phyloP scores from a whole-genome alignment of 1,284 basidiomycete species.

The Apiotrichum gamsii region DNA sequence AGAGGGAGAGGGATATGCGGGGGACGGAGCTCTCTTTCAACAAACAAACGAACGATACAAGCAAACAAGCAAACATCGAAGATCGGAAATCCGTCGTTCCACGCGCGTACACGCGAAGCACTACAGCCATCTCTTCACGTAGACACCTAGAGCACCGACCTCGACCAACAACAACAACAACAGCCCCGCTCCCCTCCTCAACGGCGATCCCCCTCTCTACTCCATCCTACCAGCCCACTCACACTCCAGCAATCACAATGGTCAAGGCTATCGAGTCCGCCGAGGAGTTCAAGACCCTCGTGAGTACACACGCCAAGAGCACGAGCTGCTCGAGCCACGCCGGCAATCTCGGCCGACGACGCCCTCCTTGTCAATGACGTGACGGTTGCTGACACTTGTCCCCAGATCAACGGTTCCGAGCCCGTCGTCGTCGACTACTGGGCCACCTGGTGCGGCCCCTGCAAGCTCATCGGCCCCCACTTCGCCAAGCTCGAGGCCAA shows the following conservation, averaged over 20 bases:
- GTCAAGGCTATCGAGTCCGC: constrained; percentile 54
- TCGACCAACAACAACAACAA: too few relatives aligned
- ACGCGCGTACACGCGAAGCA: too few relatives aligned
- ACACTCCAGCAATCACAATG: constrained; percentile 30
- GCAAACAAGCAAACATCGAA: too few relatives aligned
- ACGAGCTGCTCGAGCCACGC: constrained; percentile 11
- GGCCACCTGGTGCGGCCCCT: constrained; percentile 57
- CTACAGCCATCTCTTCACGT: too few relatives aligned
- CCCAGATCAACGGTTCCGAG: constrained; percentile 57
- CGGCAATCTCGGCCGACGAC: too few relatives aligned
- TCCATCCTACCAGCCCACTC: constrained; percentile 1
- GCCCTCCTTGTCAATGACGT: too few relatives aligned
- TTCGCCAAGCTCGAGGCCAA: constrained; percentile 61
- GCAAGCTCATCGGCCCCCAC: constrained; percentile 69
- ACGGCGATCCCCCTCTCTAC: not conserved
- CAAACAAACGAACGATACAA: too few relatives aligned
- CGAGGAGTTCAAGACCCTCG: constrained; percentile 56
- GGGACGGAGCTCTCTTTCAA: too few relatives aligned
- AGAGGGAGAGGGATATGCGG: too few relatives aligned
- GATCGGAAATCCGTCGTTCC: too few relatives aligned
- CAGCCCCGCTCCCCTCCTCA: too few relatives aligned
- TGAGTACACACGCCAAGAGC: constrained; percentile 35
- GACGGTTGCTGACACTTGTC: constrained; percentile 1
- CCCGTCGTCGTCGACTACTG: constrained; percentile 69
- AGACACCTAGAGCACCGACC: too few relatives aligned